phyloP scores from a whole-genome alignment of 306 rosid species.

The Echinosophora koreensis region DNA sequence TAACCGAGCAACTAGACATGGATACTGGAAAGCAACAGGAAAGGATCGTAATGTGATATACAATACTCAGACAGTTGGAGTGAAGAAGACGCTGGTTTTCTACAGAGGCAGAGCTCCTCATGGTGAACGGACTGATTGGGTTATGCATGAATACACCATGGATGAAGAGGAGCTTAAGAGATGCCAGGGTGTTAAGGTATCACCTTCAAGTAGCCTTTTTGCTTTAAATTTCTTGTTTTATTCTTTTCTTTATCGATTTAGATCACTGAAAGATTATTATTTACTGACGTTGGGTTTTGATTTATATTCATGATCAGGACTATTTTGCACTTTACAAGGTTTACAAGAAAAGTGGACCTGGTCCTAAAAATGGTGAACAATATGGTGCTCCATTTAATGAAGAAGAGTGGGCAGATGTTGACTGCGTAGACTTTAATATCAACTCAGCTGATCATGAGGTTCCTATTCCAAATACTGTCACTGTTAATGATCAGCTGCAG shows the following conservation, averaged over 20 bases:
- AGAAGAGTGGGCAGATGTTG: slow-evolving; percentile 82
- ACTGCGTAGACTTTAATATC: slow-evolving; percentile 53
- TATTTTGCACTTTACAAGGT: slow-evolving; percentile 89
- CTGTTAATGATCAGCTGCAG: slow-evolving; percentile 39
- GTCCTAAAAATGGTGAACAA: slow-evolving; percentile 98
- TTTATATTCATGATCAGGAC: slow-evolving; percentile 61
- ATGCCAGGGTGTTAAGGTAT: slow-evolving; percentile 83
- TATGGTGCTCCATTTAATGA: slow-evolving; percentile 95
- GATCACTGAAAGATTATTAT: neutral
- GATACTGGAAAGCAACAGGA: slow-evolving; percentile 97
- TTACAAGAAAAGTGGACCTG: slow-evolving; percentile 94
- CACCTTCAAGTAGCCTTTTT: slow-evolving; percentile 3
- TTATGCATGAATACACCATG: slow-evolving; percentile 94
- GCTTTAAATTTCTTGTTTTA: neutral
- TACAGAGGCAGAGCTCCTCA: slow-evolving; percentile 84
- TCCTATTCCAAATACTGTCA: slow-evolving; percentile 40
- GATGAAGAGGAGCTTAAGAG: slow-evolving; percentile 86
- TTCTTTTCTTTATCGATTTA: neutral
- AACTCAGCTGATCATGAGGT: slow-evolving; percentile 47
- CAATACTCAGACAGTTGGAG: slow-evolving; percentile 80
- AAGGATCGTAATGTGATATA: slow-evolving; percentile 74
- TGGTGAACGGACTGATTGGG: slow-evolving; percentile 95
- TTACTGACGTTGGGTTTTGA: slow-evolving; percentile 34
- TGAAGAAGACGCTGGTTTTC: slow-evolving; percentile 87
- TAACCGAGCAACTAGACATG: slow-evolving; percentile 81